Evolutionary conservation across 2,329 filamentous ascomycete genomes (phyloP).

Genomic region (Magnaporthiopsis poae): DNA sequence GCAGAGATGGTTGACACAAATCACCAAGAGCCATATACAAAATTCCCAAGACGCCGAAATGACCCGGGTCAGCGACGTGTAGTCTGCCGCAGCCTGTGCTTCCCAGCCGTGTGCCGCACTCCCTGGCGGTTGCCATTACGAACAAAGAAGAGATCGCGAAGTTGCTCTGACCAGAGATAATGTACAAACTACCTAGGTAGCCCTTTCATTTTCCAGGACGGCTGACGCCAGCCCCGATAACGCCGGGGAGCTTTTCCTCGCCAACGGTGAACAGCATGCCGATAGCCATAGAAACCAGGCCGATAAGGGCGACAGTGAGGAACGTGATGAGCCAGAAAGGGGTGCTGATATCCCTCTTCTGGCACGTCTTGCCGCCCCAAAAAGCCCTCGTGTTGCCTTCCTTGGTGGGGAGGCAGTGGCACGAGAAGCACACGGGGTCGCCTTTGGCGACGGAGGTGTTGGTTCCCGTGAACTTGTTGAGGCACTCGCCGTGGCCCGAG

Average conservation of each 20-base stretch:
- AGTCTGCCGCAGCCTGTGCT: not conserved
- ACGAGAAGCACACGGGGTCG: slow-evolving; percentile 57
- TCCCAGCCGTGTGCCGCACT: not conserved
- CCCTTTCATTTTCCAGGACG: slow-evolving; percentile 46
- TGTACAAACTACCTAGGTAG: not conserved
- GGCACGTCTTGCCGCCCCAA: slow-evolving; percentile 79
- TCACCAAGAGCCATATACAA: not conserved
- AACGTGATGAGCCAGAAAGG: slow-evolving; percentile 80
- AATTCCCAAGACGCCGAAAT: not conserved
- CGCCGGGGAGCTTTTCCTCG: slow-evolving; percentile 77
- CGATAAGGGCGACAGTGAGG: slow-evolving; percentile 61
- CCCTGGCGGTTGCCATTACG: not conserved
- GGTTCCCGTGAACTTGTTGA: slow-evolving; percentile 49
- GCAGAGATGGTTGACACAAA: not conserved
- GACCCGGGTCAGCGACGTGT: not conserved
- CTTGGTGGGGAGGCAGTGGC: slow-evolving; percentile 58
- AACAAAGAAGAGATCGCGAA: not conserved
- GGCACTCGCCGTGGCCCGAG: slow-evolving; percentile 71
- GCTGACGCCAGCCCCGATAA: slow-evolving; percentile 90
- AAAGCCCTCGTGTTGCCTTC: slow-evolving; percentile 42
- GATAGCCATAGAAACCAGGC: slow-evolving; percentile 60
- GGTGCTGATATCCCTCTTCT: slow-evolving; percentile 82
- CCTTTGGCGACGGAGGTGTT: slow-evolving; percentile 27
- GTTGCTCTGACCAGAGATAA: not conserved
- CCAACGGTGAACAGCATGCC: slow-evolving; percentile 75